These are phyloP conservation scores for Oryza rufipogon DNA, from an alignment of 176 grass and related monocot species.

Conservation along the genomic window DNA sequence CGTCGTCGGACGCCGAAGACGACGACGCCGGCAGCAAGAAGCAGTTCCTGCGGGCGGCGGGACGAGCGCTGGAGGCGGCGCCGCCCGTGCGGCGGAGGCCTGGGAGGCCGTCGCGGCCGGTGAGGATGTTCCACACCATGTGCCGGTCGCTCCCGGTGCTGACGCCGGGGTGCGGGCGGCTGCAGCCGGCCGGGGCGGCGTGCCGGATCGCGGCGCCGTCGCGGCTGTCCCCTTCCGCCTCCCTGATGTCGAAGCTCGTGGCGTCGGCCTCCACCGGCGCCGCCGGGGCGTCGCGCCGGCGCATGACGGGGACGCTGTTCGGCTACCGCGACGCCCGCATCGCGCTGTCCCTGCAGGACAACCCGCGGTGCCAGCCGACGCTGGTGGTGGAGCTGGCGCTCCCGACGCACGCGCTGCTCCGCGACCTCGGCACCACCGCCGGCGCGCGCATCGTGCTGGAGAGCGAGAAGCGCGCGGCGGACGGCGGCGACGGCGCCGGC, in stretches of 20 bases:
- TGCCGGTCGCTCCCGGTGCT: conserved; percentile 64
- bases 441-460: conserved; percentile 78
- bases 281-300: conserved; percentile 1
- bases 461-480: conserved; percentile 55
- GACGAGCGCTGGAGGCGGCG: conserved; percentile 50
- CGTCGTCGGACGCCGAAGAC: not conserved
- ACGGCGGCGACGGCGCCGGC: not conserved
- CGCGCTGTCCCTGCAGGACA: conserved; percentile 69
- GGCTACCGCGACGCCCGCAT: conserved; percentile 63
- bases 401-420: conserved; percentile 71
- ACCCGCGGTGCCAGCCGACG: conserved; percentile 63
- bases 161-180: conserved; percentile 44
- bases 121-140: conserved; percentile 50
- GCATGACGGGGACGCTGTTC: conserved; percentile 68
- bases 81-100: conserved; percentile 16
- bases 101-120: conserved; percentile 8
- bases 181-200: not conserved
- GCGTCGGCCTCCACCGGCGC: not conserved
- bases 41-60: not conserved
- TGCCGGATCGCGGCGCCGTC: conserved; percentile 33
- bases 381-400: conserved; percentile 76
- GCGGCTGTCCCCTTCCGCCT: conserved; percentile 18
- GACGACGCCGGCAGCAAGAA: not conserved
- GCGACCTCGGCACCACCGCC: conserved; percentile 66
- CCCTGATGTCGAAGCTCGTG: conserved; percentile 32